Percentiles rank a stretch among this genome's conserved stretches.
phyloP scores from a whole-genome alignment of 2,329 filamentous ascomycete species.

The Arthrobotrys musiformis region DNA sequence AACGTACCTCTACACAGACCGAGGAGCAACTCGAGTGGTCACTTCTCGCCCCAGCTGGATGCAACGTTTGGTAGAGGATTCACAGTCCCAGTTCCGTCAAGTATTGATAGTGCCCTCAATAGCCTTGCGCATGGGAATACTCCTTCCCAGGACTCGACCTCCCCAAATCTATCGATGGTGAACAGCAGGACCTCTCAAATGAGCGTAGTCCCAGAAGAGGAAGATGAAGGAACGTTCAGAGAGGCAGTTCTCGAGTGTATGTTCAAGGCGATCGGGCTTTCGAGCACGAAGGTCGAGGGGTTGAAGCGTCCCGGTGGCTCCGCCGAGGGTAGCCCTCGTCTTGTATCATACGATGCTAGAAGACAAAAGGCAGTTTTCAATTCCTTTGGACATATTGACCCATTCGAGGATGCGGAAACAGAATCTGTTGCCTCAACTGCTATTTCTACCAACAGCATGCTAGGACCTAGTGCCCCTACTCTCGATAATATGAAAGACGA shows the following conservation, averaged over 20 bases:
- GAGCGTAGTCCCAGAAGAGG: conserved; percentile 61
- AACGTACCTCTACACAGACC: conserved; percentile 47
- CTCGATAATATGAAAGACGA: conserved; percentile 87
- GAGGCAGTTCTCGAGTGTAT: conserved; percentile 94
- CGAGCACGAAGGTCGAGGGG: conserved; percentile 71
- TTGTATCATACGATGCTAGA: conserved; percentile 84
- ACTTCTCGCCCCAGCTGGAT: conserved; percentile 40
- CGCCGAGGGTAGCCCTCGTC: conserved; percentile 82
- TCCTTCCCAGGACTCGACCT: not conserved
- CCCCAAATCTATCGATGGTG: conserved; percentile 34
- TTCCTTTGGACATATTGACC: conserved; percentile 90
- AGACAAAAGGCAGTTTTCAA: conserved; percentile 85
- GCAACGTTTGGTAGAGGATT: conserved; percentile 26
- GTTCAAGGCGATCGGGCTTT: conserved; percentile 90
- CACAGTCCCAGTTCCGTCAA: conserved; percentile 6
- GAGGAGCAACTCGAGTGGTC: conserved; percentile 38
- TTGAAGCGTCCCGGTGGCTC: conserved; percentile 73
- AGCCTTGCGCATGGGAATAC: not conserved
- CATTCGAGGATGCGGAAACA: conserved; percentile 82
- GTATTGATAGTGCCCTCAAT: conserved; percentile 27
- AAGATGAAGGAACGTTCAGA: conserved; percentile 89
- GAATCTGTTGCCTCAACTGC: conserved; percentile 77
- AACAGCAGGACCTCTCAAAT: conserved; percentile 40
- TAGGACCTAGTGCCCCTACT: conserved; percentile 71
- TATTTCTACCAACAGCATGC: conserved; percentile 72